Evolutionary conservation across 768 basidiomycete species (phyloP), one percentile per base, ranked within the genome.

Genomic region (Pseudohyphozyma bogoriensis): DNA sequence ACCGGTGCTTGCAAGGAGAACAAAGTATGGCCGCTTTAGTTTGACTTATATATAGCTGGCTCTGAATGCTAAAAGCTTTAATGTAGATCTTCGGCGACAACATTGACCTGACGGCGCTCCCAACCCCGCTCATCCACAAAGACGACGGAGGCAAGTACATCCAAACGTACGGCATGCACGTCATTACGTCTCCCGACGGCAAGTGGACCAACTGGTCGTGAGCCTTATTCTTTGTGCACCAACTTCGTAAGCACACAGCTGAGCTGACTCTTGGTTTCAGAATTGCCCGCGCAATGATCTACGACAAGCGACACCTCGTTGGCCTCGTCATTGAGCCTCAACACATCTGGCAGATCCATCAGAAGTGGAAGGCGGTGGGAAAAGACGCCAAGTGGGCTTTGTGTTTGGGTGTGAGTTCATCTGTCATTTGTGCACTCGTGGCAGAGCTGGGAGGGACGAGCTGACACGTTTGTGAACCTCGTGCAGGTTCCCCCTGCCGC

Each of bases 121-220:
- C 50, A 22, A 37, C 50, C 8, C 50, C 50, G 3, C 32, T 51
- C 50, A 51, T 51, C 29, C 50, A 51, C 22, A n/a, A 51, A 24
- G 33, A 35, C 13, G 50, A 51, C 35, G 50, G 50, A 12, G 50
- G 50, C 4, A 51, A 36, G 33, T 51, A 51, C 50, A 51, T 51
- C n/a, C 50, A 51, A 35, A 51, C 50, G n/a, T 51, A 51, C n/a
- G 50, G 50, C 32, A 51, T 51, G 50, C 50, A 51, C 50, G 50
- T 51, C 50, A 24, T 51, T 15, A 16, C n/a, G 22, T 35, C 33
- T 5, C 50, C 50, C n/a, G 50, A 51, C 22, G 50, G 50, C 50
- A 51, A 51, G 50, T 51, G 50, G 50, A 51, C 50, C 22, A 51
- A 51, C 50, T 51, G 50, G 50, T 49, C 47, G 15, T 37, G 37